Evolutionary conservation across 305 asterid species (phyloP).

Genomic region (Solanum aculeatissimum): DNA sequence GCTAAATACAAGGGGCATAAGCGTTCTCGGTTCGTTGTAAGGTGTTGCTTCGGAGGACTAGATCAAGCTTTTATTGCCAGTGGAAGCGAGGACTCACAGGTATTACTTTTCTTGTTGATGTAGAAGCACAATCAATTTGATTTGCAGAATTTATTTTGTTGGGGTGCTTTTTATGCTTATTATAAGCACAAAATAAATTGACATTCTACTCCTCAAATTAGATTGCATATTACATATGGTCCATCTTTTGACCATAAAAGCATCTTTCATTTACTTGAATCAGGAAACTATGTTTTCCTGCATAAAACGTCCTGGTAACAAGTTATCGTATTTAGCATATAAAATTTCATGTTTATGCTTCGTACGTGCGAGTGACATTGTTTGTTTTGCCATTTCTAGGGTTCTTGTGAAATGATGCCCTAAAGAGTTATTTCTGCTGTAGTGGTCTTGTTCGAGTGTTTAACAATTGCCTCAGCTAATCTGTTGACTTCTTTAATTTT

Average conservation of each 20-base stretch:
- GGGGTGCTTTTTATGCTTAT: not conserved
- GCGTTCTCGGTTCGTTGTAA: constrained; percentile 53
- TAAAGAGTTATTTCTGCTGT: not conserved
- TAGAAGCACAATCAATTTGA: not conserved
- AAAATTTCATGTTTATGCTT: not conserved
- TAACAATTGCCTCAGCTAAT: not conserved
- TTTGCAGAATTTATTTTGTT: not conserved
- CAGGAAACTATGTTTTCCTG: not conserved
- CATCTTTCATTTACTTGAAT: not conserved
- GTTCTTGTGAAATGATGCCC: not conserved
- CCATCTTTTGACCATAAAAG: not conserved
- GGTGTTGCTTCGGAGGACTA: constrained; percentile 79
- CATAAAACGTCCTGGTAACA: not conserved
- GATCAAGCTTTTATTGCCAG: constrained; percentile 70
- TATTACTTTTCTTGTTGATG: constrained; percentile 9
- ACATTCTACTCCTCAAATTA: not conserved
- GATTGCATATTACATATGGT: not conserved
- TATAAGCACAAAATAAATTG: not conserved
- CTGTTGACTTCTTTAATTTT: not conserved
- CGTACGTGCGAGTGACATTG: not conserved
- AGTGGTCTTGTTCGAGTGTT: not conserved
- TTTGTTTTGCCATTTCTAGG: not conserved
- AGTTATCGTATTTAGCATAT: not conserved
- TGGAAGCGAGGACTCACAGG: constrained; percentile 95
- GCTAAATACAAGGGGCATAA: constrained; percentile 71